Conservation (phyloP, 2,329 filamentous ascomycete species). For the Thelonectria olida region DNA sequence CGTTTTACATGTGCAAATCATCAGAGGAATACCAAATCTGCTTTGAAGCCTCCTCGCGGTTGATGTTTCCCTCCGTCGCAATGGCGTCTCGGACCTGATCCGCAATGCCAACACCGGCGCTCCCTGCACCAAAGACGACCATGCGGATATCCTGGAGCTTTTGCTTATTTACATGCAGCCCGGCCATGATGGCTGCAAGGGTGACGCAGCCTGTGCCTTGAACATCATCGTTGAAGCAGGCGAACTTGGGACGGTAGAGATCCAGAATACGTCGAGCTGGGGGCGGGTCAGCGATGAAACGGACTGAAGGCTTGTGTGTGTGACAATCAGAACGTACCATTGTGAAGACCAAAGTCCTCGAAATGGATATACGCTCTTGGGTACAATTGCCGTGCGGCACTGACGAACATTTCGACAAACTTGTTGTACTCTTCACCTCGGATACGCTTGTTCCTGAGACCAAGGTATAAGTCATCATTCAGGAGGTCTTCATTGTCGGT, state of each 20-base stretch:
- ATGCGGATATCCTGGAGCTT: constrained; percentile 75
- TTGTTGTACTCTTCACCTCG: constrained; percentile 78
- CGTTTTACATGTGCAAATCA: background rate
- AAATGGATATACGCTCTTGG: constrained; percentile 89
- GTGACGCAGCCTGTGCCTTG: constrained; percentile 91
- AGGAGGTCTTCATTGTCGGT: constrained; percentile 82
- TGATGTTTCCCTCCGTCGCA: constrained; percentile 70
- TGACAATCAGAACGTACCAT: constrained; percentile 67
- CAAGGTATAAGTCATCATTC: constrained; percentile 82
- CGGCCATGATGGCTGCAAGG: constrained; percentile 82
- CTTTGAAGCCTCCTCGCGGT: constrained; percentile 76
- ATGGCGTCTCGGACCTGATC: constrained; percentile 87
- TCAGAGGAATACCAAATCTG: constrained; percentile 73
- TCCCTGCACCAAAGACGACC: constrained; percentile 82
- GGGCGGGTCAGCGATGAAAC: background rate
- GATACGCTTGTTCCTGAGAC: constrained; percentile 72
- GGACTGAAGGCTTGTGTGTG: too few relatives aligned
- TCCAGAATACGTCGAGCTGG: constrained; percentile 78
- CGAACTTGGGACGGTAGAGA: constrained; percentile 74
- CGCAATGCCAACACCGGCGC: constrained; percentile 85
- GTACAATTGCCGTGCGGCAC: constrained; percentile 72
- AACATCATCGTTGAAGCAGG: constrained; percentile 92
- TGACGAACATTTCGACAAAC: constrained; percentile 80
- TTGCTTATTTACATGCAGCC: constrained; percentile 72
- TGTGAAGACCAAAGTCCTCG: constrained; percentile 84